A percentile compares a stretch with the other conserved stretches of the same genome.
Evolutionary conservation across 768 basidiomycete genomes (phyloP).

Genomic region (Boletus sp.): DNA sequence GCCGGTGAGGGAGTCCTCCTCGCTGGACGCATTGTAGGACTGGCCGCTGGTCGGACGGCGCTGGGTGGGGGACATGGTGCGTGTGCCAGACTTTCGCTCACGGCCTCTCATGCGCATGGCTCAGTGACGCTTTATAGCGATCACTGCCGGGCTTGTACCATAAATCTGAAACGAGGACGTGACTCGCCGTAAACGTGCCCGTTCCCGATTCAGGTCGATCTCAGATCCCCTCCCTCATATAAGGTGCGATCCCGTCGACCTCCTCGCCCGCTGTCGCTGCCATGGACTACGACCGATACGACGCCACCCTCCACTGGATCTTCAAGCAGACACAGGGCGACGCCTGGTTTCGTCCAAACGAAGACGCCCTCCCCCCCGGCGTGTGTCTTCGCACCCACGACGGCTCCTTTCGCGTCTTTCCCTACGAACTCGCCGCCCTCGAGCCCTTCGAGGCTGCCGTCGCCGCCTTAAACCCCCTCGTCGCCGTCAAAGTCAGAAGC

Average conservation of each 20-base stretch:
- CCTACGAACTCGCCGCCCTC: conserved; percentile 50
- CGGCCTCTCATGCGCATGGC: too few species aligned
- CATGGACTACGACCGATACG: conserved; percentile 37
- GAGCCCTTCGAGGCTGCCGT: conserved; percentile 55
- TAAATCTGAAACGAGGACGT: too few species aligned
- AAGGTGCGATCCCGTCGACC: neutral
- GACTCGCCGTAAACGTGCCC: too few species aligned
- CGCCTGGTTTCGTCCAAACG: conserved; percentile 53
- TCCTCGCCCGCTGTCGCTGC: conserved; percentile 2
- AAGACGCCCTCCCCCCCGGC: conserved; percentile 44
- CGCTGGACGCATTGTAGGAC: conserved; percentile 21
- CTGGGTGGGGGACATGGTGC: conserved; percentile 11
- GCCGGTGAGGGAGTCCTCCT: conserved; percentile 24
- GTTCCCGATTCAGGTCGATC: conserved; percentile 12
- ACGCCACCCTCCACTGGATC: conserved; percentile 27
- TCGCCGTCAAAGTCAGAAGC: conserved; percentile 51
- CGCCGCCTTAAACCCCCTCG: conserved; percentile 49
- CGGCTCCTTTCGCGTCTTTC: conserved; percentile 52
- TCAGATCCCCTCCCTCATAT: conserved; percentile 13
- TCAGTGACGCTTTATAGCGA: neutral
- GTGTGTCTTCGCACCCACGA: conserved; percentile 48
- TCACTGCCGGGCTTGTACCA: too few species aligned
- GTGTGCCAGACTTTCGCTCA: too few species aligned
- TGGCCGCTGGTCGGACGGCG: conserved; percentile 13
- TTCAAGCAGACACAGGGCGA: conserved; percentile 41